Conservation (phyloP, 2,329 filamentous ascomycete species). For the Cladophialophora exuberans region DNA sequence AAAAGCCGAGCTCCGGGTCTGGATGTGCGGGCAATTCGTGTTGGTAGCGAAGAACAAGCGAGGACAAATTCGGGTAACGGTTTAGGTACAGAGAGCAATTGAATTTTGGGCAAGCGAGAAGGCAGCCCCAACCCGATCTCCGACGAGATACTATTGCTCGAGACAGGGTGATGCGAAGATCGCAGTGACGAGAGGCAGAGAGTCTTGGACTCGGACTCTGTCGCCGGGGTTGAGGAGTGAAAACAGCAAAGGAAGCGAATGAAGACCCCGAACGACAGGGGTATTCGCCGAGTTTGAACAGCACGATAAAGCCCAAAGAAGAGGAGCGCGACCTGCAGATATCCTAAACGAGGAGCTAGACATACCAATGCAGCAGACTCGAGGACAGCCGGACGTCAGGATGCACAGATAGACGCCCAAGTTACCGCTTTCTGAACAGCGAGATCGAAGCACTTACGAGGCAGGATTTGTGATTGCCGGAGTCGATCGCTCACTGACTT, state of each 20-base stretch:
- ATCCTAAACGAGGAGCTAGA: conserved; percentile 13
- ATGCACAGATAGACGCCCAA: conserved; percentile 3
- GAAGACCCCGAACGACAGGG: conserved; percentile 9
- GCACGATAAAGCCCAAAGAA: conserved; percentile 4
- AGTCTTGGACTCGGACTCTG: conserved; percentile 3
- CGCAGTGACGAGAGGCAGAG: neutral
- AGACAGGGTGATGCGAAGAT: neutral
- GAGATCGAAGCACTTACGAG: conserved; percentile 1
- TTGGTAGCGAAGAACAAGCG: neutral
- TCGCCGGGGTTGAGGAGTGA: conserved; percentile 10
- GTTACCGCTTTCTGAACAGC: neutral
- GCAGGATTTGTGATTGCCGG: neutral
- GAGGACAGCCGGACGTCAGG: conserved; percentile 5
- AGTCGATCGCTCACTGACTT: conserved; percentile 3
- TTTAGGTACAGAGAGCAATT: conserved; percentile 2
- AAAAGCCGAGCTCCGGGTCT: neutral
- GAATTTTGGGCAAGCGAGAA: neutral
- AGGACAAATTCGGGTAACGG: conserved; percentile 16
- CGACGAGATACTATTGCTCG: neutral
- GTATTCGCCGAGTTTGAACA: conserved; percentile 7
- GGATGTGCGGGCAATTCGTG: no score
- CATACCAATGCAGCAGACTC: conserved; percentile 1
- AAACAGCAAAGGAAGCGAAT: conserved; percentile 15
- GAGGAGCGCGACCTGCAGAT: conserved; percentile 1
- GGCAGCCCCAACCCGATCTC: conserved; percentile 7